Conservation (phyloP, 306 rosid species). For the Trifolium subterraneum region DNA sequence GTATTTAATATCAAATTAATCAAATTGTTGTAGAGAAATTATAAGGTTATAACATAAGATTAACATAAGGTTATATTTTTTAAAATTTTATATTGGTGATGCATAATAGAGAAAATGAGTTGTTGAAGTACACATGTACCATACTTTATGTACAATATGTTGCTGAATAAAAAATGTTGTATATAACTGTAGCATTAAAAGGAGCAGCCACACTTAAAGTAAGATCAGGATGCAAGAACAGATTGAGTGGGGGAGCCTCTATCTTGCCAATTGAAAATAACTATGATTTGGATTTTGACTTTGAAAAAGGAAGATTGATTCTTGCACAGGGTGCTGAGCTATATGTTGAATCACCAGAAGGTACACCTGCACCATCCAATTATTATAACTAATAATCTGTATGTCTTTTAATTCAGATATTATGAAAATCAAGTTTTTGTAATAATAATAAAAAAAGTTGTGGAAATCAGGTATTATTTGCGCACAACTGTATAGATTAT, state of each 20-base stretch:
- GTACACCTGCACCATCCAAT: conserved; percentile 39
- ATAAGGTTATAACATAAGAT: too few relatives aligned
- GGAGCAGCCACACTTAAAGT: conserved; percentile 87
- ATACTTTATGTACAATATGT: conserved; percentile 13
- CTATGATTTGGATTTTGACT: conserved; percentile 68
- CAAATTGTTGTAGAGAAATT: background rate
- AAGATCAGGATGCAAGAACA: conserved; percentile 79
- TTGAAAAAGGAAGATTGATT: conserved; percentile 60
- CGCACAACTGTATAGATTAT: too few relatives aligned
- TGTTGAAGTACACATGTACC: conserved; percentile 2
- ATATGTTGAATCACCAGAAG: conserved; percentile 82
- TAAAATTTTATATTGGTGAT: background rate
- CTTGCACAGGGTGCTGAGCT: conserved; percentile 71
- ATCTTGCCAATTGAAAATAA: conserved; percentile 74
- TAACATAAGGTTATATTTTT: too few relatives aligned
- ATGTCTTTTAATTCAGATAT: background rate
- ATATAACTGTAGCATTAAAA: conserved; percentile 65
- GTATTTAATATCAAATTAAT: background rate
- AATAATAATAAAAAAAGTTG: too few relatives aligned
- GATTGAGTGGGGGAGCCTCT: conserved; percentile 63
- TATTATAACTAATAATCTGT: background rate
- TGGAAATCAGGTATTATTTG: too few relatives aligned
- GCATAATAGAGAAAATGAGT: conserved; percentile 5
- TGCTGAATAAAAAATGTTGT: conserved; percentile 16
- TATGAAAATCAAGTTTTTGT: background rate